These are phyloP conservation scores for Sarocladium brachiariae DNA, from an alignment of 2,329 filamentous ascomycete genomes.

Conservation along the genomic window DNA sequence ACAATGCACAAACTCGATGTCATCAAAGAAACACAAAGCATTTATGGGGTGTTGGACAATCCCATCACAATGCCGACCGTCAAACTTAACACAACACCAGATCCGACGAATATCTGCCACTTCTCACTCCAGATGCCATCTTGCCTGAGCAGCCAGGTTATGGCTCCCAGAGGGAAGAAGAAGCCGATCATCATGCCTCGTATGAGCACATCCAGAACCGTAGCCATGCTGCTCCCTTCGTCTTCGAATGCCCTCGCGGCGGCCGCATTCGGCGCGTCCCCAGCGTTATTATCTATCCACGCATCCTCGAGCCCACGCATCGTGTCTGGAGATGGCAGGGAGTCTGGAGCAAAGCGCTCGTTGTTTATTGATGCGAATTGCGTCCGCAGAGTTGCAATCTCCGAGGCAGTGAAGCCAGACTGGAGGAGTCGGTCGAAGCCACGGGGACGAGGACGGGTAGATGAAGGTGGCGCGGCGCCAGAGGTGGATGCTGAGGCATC, in stretches of 20 bases:
- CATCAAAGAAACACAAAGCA: too few relatives aligned
- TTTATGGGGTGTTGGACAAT: conserved; percentile 25
- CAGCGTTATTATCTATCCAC: conserved; percentile 72
- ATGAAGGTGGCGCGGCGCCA: conserved; percentile 16
- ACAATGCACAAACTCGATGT: too few relatives aligned
- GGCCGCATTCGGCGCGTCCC: conserved; percentile 28
- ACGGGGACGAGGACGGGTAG: conserved; percentile 35
- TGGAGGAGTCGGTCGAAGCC: conserved; percentile 84
- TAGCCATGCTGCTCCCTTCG: conserved; percentile 42
- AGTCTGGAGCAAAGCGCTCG: conserved; percentile 77
- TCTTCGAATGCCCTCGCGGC: conserved; percentile 33
- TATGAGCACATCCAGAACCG: conserved; percentile 73
- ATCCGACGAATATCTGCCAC: conserved; percentile 78
- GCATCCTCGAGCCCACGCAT: conserved; percentile 76
- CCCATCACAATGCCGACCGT: conserved; percentile 62
- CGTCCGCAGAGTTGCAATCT: conserved; percentile 76
- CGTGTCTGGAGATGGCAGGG: conserved; percentile 72
- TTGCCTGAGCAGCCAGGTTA: conserved; percentile 79
- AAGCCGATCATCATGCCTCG: conserved; percentile 88
- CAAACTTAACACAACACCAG: conserved; percentile 75
- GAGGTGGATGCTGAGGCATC: conserved; percentile 41
- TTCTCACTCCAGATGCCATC: conserved; percentile 81
- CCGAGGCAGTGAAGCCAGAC: conserved; percentile 73
- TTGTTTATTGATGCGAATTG: conserved; percentile 86
- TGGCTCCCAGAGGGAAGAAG: conserved; percentile 84